A percentile compares a stretch with the other conserved stretches of the same genome.
These are phyloP conservation scores for Neobulgaria alba DNA, from an alignment of 2,329 filamentous ascomycete species.

Conservation along the genomic window DNA sequence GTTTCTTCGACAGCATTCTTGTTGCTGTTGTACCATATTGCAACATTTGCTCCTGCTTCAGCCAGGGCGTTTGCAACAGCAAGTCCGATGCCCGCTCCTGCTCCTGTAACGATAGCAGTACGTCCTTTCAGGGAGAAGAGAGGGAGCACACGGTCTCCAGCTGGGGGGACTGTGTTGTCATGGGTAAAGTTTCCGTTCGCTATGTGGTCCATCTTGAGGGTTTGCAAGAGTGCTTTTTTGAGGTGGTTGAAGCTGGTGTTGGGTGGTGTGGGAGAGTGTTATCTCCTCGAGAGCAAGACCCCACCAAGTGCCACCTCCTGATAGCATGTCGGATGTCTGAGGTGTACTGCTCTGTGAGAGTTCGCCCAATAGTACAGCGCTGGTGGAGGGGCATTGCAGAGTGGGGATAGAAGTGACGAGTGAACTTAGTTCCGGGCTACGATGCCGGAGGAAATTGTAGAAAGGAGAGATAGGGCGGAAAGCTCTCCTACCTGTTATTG, in stretches of 20 bases:
- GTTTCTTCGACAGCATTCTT: constrained; percentile 54
- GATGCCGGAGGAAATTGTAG: no score
- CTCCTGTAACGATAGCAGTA: constrained; percentile 43
- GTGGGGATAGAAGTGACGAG: no score
- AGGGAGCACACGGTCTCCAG: constrained; percentile 44
- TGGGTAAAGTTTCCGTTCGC: constrained; percentile 44
- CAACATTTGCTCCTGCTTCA: constrained; percentile 37
- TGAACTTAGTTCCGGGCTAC: no score
- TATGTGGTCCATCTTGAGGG: constrained; percentile 16
- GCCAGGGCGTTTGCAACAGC: constrained; percentile 37
- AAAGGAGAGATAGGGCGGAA: no score
- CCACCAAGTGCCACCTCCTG: no score
- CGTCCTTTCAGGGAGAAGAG: constrained; percentile 52
- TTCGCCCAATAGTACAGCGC: no score
- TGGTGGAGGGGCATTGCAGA: no score
- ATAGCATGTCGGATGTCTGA: no score
- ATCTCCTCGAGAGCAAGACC: no score
- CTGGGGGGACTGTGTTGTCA: constrained; percentile 42
- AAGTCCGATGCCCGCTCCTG: constrained; percentile 36
- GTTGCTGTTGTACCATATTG: constrained; percentile 55
- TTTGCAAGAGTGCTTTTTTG: background rate
- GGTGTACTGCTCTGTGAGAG: no score
- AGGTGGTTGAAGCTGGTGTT: background rate
- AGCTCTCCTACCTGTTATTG: no score
- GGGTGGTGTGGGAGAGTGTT: no score